Percentiles rank a stretch among this genome's conserved stretches.
Evolutionary conservation across 2,329 filamentous ascomycete species (phyloP).

Genomic region (Elsinoe australis): DNA sequence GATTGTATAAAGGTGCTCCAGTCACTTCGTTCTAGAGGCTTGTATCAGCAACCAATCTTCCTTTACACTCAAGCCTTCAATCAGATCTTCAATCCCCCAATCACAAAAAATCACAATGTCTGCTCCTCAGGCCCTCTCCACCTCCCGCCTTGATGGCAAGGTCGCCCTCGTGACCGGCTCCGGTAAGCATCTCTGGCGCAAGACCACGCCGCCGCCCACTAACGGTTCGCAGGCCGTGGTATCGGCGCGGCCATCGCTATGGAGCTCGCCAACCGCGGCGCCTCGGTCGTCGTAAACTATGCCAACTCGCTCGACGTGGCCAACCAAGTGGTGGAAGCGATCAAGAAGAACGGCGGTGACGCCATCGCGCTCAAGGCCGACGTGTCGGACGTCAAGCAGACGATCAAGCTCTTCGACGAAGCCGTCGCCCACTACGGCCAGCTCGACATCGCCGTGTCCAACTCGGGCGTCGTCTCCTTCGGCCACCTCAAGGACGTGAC

Average conservation of each 20-base stretch:
- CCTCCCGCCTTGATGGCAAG: constrained; percentile 47
- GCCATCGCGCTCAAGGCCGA: constrained; percentile 61
- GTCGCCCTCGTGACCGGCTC: constrained; percentile 49
- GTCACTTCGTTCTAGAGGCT: not conserved
- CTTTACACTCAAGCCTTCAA: no score
- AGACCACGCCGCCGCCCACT: constrained; percentile 18
- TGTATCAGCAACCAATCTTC: not conserved
- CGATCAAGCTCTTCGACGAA: constrained; percentile 54
- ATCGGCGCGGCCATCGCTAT: constrained; percentile 60
- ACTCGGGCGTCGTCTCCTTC: constrained; percentile 53
- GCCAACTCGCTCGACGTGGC: constrained; percentile 58
- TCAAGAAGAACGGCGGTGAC: constrained; percentile 57
- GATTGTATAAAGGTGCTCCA: constrained; percentile 18
- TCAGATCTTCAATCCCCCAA: constrained; percentile 10
- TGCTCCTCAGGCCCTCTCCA: constrained; percentile 33
- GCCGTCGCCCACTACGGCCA: constrained; percentile 57
- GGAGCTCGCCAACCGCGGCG: constrained; percentile 57
- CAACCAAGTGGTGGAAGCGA: constrained; percentile 57
- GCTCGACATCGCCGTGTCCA: constrained; percentile 63
- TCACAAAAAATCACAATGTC: constrained; percentile 30
- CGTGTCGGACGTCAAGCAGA: constrained; percentile 57
- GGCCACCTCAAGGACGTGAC: constrained; percentile 48
- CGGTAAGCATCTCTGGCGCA: constrained; percentile 30
- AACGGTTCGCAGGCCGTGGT: constrained; percentile 46
- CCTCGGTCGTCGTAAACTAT: constrained; percentile 61